phyloP scores from a whole-genome alignment of 192 early-diverging fungal species.

The Rhizophagus sp. region DNA sequence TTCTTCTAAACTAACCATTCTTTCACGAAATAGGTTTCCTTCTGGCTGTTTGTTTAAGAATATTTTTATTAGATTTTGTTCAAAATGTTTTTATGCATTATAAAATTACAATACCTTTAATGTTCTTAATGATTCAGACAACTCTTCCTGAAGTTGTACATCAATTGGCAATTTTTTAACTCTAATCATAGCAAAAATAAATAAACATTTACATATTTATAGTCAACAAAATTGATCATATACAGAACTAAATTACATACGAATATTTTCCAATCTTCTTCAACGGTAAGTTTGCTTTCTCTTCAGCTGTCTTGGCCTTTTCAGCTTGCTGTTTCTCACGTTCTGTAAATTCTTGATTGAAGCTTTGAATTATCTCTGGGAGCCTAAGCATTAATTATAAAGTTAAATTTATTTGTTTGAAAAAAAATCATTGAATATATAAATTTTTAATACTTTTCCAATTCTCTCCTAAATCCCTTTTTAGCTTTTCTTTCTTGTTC shows the following conservation, averaged over 20 bases:
- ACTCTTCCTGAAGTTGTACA: conserved; percentile 38
- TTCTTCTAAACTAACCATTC: conserved; percentile 53
- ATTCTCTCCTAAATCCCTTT: conserved; percentile 18
- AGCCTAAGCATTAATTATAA: conserved; percentile 38
- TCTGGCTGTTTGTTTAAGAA: conserved; percentile 51
- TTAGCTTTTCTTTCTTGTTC: conserved; percentile 31
- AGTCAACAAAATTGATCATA: too few species aligned
- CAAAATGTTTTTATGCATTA: background rate
- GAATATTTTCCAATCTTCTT: conserved; percentile 45
- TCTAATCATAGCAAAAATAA: background rate
- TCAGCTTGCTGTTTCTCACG: conserved; percentile 35
- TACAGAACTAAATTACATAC: conserved; percentile 24
- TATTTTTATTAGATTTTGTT: conserved; percentile 34
- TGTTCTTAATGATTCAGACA: background rate
- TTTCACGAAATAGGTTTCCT: conserved; percentile 58
- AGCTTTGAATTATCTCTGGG: conserved; percentile 47
- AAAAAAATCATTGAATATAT: background rate
- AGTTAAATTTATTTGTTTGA: conserved; percentile 5
- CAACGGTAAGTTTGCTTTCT: conserved; percentile 39
- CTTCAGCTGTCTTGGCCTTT: conserved; percentile 35
- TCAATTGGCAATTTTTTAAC: conserved; percentile 40
- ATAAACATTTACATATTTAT: background rate
- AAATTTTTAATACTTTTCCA: conserved; percentile 4
- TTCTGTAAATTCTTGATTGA: conserved; percentile 44
- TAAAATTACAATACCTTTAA: conserved; percentile 18